These are phyloP conservation scores for Sphaerulina vaccinii DNA, from an alignment of 2,329 filamentous ascomycete species.

Conservation along the genomic window DNA sequence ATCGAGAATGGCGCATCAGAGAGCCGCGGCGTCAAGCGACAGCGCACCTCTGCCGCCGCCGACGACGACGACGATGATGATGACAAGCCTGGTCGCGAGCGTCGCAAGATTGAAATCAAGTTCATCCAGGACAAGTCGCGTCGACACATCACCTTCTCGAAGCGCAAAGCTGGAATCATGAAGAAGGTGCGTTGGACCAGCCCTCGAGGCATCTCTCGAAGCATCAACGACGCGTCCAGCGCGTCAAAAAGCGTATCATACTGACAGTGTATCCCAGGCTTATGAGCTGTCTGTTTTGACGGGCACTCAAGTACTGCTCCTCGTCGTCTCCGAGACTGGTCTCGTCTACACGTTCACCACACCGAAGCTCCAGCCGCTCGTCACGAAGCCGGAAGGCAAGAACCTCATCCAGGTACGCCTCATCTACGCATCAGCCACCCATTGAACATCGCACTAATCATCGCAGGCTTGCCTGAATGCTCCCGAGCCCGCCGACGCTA, in stretches of 20 bases:
- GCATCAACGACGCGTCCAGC: conserved; percentile 17
- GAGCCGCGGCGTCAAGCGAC: conserved; percentile 83
- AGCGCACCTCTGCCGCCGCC: conserved; percentile 67
- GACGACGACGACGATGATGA: conserved; percentile 96
- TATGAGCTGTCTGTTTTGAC: conserved; percentile 97
- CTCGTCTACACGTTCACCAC: conserved; percentile 98
- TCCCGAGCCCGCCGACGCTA: conserved; percentile 80
- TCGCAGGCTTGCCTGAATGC: conserved; percentile 92
- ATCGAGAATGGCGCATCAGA: conserved; percentile 69
- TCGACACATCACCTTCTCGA: conserved; percentile 98
- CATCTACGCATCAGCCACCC: conserved; percentile 13
- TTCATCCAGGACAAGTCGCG: conserved; percentile 99
- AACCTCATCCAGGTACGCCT: conserved; percentile 86
- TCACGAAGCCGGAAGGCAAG: conserved; percentile 98
- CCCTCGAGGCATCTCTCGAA: background rate
- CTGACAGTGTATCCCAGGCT: conserved; percentile 58
- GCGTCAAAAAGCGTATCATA: conserved; percentile 12
- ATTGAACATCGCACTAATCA: background rate
- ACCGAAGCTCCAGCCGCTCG: conserved; percentile 94
- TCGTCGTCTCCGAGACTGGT: conserved; percentile 95
- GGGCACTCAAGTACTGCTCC: conserved; percentile 91
- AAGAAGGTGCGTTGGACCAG: conserved; percentile 88
- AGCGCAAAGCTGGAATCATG: conserved; percentile 99
- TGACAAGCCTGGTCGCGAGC: conserved; percentile 95
- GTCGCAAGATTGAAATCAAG: conserved; percentile 99